Conservation (phyloP, 192 early-diverging fungal genomes). For the Neocallimastix lanati region DNA sequence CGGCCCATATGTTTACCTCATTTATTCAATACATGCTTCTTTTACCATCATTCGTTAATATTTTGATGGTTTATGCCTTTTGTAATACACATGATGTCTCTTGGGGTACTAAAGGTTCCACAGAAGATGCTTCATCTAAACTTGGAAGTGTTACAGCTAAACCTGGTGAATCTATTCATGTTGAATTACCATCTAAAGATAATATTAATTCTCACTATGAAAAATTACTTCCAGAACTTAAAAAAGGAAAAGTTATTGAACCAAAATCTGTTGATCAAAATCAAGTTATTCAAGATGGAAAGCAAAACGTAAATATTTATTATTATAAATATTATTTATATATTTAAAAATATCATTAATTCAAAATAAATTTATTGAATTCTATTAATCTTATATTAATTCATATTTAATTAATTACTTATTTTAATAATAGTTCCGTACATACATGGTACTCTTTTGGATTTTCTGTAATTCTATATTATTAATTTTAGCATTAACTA, state of each 20-base stretch:
- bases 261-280: slow-evolving; percentile 39
- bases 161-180: slow-evolving; percentile 59
- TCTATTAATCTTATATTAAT: too few relatives aligned
- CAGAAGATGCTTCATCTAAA: slow-evolving; percentile 5
- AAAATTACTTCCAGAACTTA: slow-evolving; percentile 44
- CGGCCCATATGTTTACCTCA: slow-evolving; percentile 78
- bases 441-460: slow-evolving; percentile 62
- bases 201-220: slow-evolving; percentile 77
- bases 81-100: slow-evolving; percentile 89
- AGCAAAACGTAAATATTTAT: slow-evolving; percentile 25
- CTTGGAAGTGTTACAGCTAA: slow-evolving; percentile 12
- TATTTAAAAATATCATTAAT: too few relatives aligned
- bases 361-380: too few relatives aligned
- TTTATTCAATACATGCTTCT: slow-evolving; percentile 78
- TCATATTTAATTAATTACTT: too few relatives aligned
- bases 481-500: slow-evolving; percentile 6
- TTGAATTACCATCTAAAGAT: slow-evolving; percentile 51
- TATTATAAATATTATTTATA: too few relatives aligned
- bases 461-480: slow-evolving; percentile 66
- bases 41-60: slow-evolving; percentile 74
- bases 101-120: slow-evolving; percentile 92
- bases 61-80: slow-evolving; percentile 83
- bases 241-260: slow-evolving; percentile 14
- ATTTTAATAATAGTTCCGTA: slow-evolving; percentile 53
- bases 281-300: slow-evolving; percentile 67